These are phyloP conservation scores for Solanum chmielewskii DNA, from an alignment of 257 asterid genomes.

Conservation along the genomic window DNA sequence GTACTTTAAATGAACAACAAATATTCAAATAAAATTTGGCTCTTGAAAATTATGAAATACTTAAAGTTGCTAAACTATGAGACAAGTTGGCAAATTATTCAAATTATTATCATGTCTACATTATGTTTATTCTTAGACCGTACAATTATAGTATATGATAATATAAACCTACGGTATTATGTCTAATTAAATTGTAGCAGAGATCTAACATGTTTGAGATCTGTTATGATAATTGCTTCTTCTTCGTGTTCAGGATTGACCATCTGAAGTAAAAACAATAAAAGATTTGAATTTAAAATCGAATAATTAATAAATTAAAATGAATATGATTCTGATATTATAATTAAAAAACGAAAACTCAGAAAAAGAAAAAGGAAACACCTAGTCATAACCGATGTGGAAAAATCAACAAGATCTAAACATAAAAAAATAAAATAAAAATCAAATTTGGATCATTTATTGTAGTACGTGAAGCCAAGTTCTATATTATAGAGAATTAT, in stretches of 20 bases:
- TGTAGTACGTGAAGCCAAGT: not conserved
- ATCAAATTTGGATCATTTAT: not conserved
- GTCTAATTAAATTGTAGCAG: not conserved
- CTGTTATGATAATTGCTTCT: not conserved
- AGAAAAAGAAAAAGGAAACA: not conserved
- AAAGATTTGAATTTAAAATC: not conserved
- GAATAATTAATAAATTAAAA: not conserved
- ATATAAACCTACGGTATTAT: not conserved
- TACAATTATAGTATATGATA: not conserved
- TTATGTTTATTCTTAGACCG: not conserved
- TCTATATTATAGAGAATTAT: not conserved
- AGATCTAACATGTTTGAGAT: not conserved
- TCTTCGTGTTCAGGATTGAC: not conserved
- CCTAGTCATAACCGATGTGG: not conserved
- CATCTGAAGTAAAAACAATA: not conserved
- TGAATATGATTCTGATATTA: not conserved
- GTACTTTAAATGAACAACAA: not conserved
- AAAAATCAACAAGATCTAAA: not conserved
- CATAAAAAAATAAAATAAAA: not conserved
- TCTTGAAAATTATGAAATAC: not conserved
- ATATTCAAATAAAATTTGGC: not conserved
- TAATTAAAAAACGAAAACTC: rapidly evolving
- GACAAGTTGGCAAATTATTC: not conserved
- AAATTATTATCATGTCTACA: not conserved
- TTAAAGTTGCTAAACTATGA: not conserved